Conservation (phyloP, 2,329 filamentous ascomycete genomes). For the Arthrobotrys musiformis region DNA sequence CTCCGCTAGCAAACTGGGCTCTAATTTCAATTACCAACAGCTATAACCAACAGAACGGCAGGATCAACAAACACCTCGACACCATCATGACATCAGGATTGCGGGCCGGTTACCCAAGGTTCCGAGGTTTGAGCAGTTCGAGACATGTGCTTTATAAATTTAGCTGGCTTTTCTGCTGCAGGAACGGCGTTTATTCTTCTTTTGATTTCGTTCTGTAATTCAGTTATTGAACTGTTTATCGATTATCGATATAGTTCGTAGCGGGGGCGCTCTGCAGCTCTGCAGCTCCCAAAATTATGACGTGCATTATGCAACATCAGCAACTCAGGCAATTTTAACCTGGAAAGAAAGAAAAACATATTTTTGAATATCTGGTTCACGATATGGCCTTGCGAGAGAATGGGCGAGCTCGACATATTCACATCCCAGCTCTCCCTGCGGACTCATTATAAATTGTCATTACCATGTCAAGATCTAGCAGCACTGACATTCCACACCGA, state of each 20-base stretch:
- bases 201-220: background rate
- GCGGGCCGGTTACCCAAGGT: constrained; percentile 7
- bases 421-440: constrained; percentile 13
- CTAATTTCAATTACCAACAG: constrained; percentile 11
- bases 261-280: background rate
- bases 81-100: constrained; percentile 23
- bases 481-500: constrained; percentile 22
- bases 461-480: background rate
- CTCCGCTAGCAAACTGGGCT: constrained; percentile 3
- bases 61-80: constrained; percentile 9
- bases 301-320: background rate
- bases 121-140: background rate
- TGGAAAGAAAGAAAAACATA: background rate
- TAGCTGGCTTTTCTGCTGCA: background rate
- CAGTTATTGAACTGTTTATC: background rate
- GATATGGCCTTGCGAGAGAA: too few relatives aligned
- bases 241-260: background rate
- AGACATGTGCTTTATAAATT: background rate
- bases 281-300: too few relatives aligned
- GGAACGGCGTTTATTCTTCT: background rate
- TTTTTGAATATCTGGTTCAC: background rate
- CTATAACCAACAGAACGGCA: background rate
- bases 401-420: background rate
- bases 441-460: constrained; percentile 10
- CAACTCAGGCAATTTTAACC: too few relatives aligned